Evolutionary conservation across 768 basidiomycete species (phyloP), one percentile per base, ranked within the genome.

Genomic region (Candolleomyces efflorescens): DNA sequence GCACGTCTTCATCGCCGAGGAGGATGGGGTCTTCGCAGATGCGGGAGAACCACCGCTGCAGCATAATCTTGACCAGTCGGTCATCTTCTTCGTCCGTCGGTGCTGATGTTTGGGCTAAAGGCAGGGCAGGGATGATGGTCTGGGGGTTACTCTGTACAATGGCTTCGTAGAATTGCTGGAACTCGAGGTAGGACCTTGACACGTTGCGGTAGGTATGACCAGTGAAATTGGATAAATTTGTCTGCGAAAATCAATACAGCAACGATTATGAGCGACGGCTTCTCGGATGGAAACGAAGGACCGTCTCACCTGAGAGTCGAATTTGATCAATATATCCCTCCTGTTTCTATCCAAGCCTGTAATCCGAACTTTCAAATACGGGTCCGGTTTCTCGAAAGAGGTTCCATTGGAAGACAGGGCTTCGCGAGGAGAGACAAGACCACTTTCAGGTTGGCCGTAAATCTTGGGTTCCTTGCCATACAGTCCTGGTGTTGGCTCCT

Each of bases 21-120:
- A 98, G 73, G 54, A 97, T 92, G 1, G 87, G 85, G 69, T 98
- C 94, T 68, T 95, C 94, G 73, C 90, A 96, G 32, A 98, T 85
- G 56, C 97, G 79, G 11, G 91, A 86, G 54, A 97, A 82, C 96
- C 97, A 99, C 60, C 92, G 78, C 72, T 98, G 97, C 20, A 98
- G 78, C 82, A 95, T 93, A 59, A 95, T 89, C 69, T 90, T 90
- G 32, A 99, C 93, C 2, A 99, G 80, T 18, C 97, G 82, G 70
- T 98, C 97, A 71, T 99, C 97, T 73, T 98, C 97, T 73, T 98
- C 97, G 67, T 98, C 97, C 12, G 93, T 94, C 23, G 93, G 89
- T 2, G 97, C 97, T 12, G 95, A 98, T 0, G 95, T 98, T 63
- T 96, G 93, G 0, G 95, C 85, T n/a, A 98, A 81, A 1, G 97